Conservation (phyloP, 164 flowering plant genomes). For the Magnolia officinalis region DNA sequence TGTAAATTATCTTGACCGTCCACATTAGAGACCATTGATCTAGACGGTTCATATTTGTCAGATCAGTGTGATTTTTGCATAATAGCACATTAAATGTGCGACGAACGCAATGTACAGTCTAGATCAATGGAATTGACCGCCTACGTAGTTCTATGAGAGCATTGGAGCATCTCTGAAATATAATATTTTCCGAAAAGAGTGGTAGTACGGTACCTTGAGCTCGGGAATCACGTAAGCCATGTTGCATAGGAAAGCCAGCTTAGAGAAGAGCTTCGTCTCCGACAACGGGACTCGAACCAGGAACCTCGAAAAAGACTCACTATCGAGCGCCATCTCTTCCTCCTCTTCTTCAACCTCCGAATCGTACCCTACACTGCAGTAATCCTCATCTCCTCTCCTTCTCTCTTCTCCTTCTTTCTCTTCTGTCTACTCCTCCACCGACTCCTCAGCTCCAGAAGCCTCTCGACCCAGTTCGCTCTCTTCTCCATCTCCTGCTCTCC, state of each 20-base stretch:
- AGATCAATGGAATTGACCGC: too few relatives aligned
- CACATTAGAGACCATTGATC: too few relatives aligned
- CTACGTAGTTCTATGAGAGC: too few relatives aligned
- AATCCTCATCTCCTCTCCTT: constrained; percentile 16
- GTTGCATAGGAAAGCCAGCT: constrained; percentile 41
- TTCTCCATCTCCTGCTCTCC: constrained; percentile 26
- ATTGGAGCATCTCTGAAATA: too few relatives aligned
- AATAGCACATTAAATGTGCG: too few relatives aligned
- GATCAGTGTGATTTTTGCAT: too few relatives aligned
- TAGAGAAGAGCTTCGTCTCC: constrained; percentile 32
- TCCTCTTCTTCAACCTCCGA: constrained; percentile 26
- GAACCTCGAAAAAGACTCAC: constrained; percentile 29
- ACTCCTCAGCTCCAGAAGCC: constrained; percentile 48
- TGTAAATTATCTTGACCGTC: too few relatives aligned
- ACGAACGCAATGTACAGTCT: too few relatives aligned
- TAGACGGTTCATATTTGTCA: too few relatives aligned
- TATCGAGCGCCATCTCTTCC: constrained; percentile 19
- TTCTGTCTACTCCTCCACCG: constrained; percentile 39
- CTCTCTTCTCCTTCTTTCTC: constrained; percentile 12
- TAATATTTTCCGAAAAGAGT: too few relatives aligned
- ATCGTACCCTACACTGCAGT: constrained; percentile 24
- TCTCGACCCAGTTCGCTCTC: constrained; percentile 65
- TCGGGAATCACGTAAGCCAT: constrained; percentile 40
- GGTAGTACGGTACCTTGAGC: constrained; percentile 25
- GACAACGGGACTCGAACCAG: constrained; percentile 28